Base-by-base conservation (phyloP, 306 rosid genomes). In the Sechiopsis laciniata region DNA sequence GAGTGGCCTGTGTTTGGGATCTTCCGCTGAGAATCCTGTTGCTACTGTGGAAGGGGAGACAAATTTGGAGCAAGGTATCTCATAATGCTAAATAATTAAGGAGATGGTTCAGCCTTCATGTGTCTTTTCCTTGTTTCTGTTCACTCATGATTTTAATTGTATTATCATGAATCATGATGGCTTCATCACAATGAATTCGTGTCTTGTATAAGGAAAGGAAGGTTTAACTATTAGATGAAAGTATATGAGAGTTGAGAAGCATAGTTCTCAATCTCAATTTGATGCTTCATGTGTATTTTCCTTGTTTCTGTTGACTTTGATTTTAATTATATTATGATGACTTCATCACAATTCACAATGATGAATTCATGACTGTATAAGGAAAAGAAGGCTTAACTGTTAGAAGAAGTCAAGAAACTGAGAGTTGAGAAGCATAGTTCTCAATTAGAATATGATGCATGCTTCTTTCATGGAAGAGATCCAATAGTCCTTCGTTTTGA, bases 1-100 rank as follows among this genome's bases (percentile, higher is more conserved):
- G 80, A 82, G 74, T n/a, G 87, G 84, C 78, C 89, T 88, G 72
- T 82, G 84, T 83, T 75, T 94, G 75, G 89, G 89, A 71, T 78
- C 88, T 64, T 70, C 80, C 0, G 83, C 75, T 40, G 85, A 68
- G 66, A 82, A 72, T 74, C 55, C 78, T 2, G 84, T 54, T 72
- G 51, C 83, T 59, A 75, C 78, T 14, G 82, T 71, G 51, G 83
- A 75, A 68, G 29, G 79, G 4, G 82, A 70, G 74, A 79, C 72
- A 59, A 72, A 67, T 76, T 84, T 37, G 65, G 86, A 82, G 29
- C 71, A 76, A 66, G 95, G 96, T 94, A 76, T 71, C 37, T 8
- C 66, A 32, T 32, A 32, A 10, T 15, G 11, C 26, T 56, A 4
- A 73, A 42, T 21, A 56, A 42, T 6, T 4, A 40, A 40, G 55